These are phyloP conservation scores for Aegilops speltoides DNA, from an alignment of 176 grass and related monocot species.

Conservation along the genomic window DNA sequence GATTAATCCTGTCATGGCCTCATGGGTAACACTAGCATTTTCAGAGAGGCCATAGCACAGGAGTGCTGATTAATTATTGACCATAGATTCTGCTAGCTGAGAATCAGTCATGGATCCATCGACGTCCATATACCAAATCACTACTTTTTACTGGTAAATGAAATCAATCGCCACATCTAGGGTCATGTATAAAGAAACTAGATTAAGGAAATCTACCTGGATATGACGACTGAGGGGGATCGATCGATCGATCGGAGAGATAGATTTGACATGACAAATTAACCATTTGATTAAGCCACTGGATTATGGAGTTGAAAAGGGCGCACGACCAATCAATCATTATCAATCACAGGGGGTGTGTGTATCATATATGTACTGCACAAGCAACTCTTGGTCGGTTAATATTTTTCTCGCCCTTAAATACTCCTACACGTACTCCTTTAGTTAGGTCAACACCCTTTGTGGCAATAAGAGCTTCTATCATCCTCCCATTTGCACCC, in stretches of 20 bases:
- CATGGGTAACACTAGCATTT: neutral
- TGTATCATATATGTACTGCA: neutral
- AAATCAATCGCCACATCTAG: neutral
- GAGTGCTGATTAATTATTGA: neutral
- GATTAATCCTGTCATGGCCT: neutral
- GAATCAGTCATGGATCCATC: conserved; percentile 26
- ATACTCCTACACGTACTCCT: conserved; percentile 7
- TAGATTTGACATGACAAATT: conserved; percentile 56
- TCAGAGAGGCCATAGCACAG: neutral
- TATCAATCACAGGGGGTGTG: conserved; percentile 41
- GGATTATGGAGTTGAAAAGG: conserved; percentile 37
- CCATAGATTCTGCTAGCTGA: conserved; percentile 28
- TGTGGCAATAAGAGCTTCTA: conserved; percentile 28
- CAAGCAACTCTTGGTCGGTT: conserved; percentile 52
- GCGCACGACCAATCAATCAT: conserved; percentile 51
- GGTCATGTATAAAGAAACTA: conserved; percentile 12
- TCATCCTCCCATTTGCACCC: conserved; percentile 32
- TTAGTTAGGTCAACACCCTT: conserved; percentile 47
- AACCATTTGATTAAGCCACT: conserved; percentile 32
- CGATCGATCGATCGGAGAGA: neutral
- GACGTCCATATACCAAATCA: conserved; percentile 18
- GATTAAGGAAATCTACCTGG: conserved; percentile 37
- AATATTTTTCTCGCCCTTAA: conserved; percentile 35
- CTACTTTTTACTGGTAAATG: conserved; percentile 28
- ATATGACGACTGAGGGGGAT: conserved; percentile 19